Evolutionary conservation across 129 eudicot genomes (phyloP), one percentile per base, ranked within the genome.

Genomic region (Flaveria bidentis): DNA sequence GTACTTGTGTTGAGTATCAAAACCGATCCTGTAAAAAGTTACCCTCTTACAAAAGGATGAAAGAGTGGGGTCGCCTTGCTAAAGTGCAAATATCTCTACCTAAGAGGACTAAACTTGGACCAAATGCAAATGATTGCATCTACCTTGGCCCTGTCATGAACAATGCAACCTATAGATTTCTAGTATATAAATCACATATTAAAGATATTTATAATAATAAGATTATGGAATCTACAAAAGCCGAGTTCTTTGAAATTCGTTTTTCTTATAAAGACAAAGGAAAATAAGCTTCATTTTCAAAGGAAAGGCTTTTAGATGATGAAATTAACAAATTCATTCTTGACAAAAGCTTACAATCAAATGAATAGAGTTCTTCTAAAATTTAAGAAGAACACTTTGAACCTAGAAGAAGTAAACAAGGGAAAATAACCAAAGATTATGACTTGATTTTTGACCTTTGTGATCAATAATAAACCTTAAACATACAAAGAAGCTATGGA

Each of bases 1-100:
- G n/a, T n/a, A n/a, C n/a, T n/a, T n/a, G n/a, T n/a, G n/a, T n/a
- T n/a, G n/a, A n/a, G n/a, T n/a, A n/a, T n/a, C n/a, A n/a, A n/a
- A n/a, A n/a, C n/a, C n/a, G n/a, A n/a, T n/a, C n/a, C n/a, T n/a
- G n/a, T n/a, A n/a, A n/a, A n/a, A n/a, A n/a, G 6, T 2, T 5
- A 9, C 30, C 51, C 33, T 66, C 50, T n/a, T 66, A 66, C 13
- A 39, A 66, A 39, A 39, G 51, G 50, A 66, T 66, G 71, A 67
- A 67, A 42, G 53, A 42, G 36, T 67, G 72, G 72, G 53, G 36
- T 42, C 18, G 36, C 9, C n/a, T 67, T 67, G 72, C 17, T 0
- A 67, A 67, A 26, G 71, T 67, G 5, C 53, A 18, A 42, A 52
- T 67, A 67, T 18, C 52, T 44, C 30, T 42, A 1, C 53, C 72